Evolutionary conservation across 1,139 yeast species (phyloP).

Genomic region (Nakaseomyces nivariensis): DNA sequence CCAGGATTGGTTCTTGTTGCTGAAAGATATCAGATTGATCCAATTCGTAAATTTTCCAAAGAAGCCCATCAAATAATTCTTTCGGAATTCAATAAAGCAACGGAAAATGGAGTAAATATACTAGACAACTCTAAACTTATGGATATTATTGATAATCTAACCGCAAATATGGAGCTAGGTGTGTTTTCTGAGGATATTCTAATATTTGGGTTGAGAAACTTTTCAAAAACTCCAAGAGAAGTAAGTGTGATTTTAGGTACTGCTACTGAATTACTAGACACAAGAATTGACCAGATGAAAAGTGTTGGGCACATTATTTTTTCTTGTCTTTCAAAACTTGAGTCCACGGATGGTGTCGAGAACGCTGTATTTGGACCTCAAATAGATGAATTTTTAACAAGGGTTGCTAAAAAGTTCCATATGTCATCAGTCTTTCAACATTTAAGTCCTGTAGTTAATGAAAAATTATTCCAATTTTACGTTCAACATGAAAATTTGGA

Average conservation of each 20-base stretch:
- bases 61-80: not conserved
- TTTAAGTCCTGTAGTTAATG: conserved; percentile 10
- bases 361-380: not conserved
- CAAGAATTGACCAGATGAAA: conserved; percentile 1
- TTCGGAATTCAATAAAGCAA: not conserved
- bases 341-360: not conserved
- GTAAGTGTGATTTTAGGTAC: not conserved
- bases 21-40: not conserved
- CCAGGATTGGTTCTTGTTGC: not conserved
- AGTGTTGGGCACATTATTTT: not conserved
- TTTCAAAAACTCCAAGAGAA: not conserved
- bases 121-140: not conserved
- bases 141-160: conserved; percentile 8
- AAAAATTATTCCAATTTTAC: conserved; percentile 9
- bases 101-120: conserved; percentile 4
- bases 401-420: conserved; percentile 6
- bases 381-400: not conserved
- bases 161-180: conserved; percentile 6
- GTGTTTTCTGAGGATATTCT: conserved; percentile 13
- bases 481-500: conserved; percentile 7
- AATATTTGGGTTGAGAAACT: not conserved
- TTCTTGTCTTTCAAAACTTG: not conserved
- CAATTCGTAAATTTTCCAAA: not conserved
- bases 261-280: not conserved
- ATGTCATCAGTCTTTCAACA: conserved; percentile 7